These are phyloP conservation scores for Candida jianshihensis DNA, from an alignment of 805 yeast genomes.

Conservation along the genomic window DNA sequence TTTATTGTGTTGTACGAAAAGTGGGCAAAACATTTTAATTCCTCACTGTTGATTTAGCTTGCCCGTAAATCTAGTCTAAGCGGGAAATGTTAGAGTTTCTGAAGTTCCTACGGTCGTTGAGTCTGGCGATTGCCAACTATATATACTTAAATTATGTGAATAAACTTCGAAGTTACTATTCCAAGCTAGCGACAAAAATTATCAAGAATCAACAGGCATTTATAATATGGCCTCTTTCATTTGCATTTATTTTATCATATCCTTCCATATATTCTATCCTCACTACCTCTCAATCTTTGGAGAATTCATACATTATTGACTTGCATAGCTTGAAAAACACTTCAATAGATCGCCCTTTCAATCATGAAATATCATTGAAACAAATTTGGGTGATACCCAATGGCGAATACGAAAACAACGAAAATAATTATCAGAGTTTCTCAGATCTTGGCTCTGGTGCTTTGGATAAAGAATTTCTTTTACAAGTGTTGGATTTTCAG, in stretches of 20 bases:
- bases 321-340: conserved; percentile 1
- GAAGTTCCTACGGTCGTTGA: conserved; percentile 13
- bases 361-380: conserved; percentile 15
- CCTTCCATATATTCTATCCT: conserved; percentile 36
- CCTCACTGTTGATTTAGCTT: too few species aligned
- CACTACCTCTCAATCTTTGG: conserved; percentile 20
- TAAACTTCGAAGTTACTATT: conserved; percentile 16
- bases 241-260: conserved; percentile 41
- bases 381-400: conserved; percentile 18
- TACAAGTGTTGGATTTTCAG: conserved; percentile 30
- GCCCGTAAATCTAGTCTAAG: too few species aligned
- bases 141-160: conserved; percentile 10
- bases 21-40: too few species aligned
- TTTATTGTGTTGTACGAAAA: too few species aligned
- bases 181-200: conserved; percentile 21
- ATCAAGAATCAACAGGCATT: conserved; percentile 32
- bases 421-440: conserved; percentile 2
- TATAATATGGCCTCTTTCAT: conserved; percentile 43
- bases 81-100: conserved; percentile 20
- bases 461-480: conserved; percentile 30
- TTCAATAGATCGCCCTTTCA: neutral
- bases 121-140: conserved; percentile 9
- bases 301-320: conserved; percentile 13
- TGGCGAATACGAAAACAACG: neutral
- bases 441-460: conserved; percentile 17